These are phyloP conservation scores for Lactarius sanguifluus DNA, from an alignment of 768 basidiomycete genomes.

Conservation along the genomic window DNA sequence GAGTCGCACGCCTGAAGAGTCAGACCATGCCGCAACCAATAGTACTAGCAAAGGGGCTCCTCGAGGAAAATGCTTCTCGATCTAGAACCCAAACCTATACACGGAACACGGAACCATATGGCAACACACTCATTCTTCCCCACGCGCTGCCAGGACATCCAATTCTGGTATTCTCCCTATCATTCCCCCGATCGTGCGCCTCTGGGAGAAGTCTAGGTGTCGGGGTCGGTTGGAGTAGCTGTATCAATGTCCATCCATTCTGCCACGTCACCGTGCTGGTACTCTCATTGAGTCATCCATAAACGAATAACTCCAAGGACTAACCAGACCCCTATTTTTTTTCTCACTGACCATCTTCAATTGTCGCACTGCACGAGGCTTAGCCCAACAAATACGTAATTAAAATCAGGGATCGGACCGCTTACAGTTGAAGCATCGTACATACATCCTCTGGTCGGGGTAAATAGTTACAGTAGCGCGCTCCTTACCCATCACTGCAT, in stretches of 20 bases:
- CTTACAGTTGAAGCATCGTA: background rate
- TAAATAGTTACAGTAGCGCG: background rate
- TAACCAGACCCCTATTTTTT: background rate
- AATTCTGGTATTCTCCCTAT: background rate
- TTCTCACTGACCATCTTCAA: background rate
- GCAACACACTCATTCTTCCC: background rate
- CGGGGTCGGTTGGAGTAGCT: background rate
- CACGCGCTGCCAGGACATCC: background rate
- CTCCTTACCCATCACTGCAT: background rate
- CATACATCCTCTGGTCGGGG: background rate
- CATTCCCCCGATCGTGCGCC: background rate
- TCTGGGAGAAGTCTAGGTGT: background rate
- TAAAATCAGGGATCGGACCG: background rate
- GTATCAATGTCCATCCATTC: too few species aligned
- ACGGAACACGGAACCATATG: background rate
- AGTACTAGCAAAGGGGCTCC: too few species aligned
- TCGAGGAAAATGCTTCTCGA: background rate
- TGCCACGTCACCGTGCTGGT: background rate
- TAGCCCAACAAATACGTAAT: background rate
- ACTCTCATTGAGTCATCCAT: background rate
- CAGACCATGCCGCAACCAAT: background rate
- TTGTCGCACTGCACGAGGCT: background rate
- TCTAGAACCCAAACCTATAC: background rate
- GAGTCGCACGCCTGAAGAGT: background rate
- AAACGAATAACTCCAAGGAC: background rate